phyloP scores from a whole-genome alignment of 75 land plant genomes.

The Ceratopteris richardii region DNA sequence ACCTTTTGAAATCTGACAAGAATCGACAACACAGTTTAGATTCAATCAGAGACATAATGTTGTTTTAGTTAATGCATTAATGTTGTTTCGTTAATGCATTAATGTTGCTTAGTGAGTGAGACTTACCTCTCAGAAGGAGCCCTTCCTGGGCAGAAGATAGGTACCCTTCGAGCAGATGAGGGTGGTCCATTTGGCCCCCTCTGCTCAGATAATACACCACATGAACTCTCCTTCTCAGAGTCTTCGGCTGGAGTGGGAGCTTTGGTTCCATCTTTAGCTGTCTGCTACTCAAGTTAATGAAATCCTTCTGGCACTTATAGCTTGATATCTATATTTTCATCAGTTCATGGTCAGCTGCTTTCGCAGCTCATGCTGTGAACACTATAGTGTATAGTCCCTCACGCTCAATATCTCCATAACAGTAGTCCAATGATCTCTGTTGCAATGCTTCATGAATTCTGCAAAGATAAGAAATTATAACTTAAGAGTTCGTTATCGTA shows the following conservation, averaged over 20 bases:
- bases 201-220: slow-evolving; percentile 3
- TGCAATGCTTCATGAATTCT: no score
- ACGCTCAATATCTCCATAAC: no score
- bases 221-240: slow-evolving; percentile 1
- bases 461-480: no score
- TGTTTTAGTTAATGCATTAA: background rate
- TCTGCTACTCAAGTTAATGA: no score
- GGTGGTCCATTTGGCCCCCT: slow-evolving; percentile 6
- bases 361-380: no score
- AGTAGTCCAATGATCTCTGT: no score
- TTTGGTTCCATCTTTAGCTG: background rate
- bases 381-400: no score
- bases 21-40: background rate
- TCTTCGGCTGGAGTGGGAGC: background rate
- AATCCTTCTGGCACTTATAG: no score
- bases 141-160: background rate
- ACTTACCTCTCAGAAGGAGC: background rate
- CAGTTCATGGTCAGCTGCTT: no score
- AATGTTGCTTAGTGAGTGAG: background rate
- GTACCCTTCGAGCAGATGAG: background rate
- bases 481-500: no score
- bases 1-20: background rate
- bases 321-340: no score
- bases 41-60: background rate
- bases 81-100: background rate